phyloP scores from a whole-genome alignment of 306 rosid species.

The Rubus idaeus region DNA sequence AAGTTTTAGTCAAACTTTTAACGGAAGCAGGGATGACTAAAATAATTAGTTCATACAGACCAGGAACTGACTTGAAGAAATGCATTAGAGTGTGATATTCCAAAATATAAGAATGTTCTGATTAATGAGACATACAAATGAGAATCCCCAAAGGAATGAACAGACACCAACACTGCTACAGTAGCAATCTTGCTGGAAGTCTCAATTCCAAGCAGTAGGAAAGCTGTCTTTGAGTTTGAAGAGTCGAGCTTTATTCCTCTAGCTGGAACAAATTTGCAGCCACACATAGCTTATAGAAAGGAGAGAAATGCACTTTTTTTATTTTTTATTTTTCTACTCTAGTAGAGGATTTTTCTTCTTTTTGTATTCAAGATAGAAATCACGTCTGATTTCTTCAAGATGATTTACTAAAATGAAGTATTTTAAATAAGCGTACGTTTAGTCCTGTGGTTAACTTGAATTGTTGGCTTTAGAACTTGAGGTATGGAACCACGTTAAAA shows the following conservation, averaged over 20 bases:
- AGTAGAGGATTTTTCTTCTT: neutral
- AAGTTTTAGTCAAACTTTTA: too few species aligned
- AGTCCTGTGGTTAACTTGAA: too few species aligned
- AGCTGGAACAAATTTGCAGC: neutral
- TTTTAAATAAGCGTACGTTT: too few species aligned
- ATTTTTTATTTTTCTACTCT: neutral
- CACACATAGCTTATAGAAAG: too few species aligned
- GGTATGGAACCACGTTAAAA: too few species aligned
- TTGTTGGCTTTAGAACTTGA: too few species aligned
- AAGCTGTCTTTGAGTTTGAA: neutral
- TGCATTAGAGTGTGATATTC: neutral
- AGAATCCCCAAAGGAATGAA: neutral
- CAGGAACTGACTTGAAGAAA: neutral
- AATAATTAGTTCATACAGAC: neutral
- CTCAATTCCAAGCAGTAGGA: neutral
- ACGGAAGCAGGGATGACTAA: neutral
- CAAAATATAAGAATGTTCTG: neutral
- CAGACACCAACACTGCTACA: neutral
- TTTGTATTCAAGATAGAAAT: neutral
- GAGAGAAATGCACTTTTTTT: neutral
- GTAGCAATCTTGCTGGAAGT: neutral
- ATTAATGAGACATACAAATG: neutral
- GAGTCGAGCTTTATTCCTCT: neutral
- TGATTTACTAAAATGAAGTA: too few species aligned
- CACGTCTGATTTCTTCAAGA: too few species aligned